Conservation (phyloP, 257 asterid species). For the Ehretia macrophylla region DNA sequence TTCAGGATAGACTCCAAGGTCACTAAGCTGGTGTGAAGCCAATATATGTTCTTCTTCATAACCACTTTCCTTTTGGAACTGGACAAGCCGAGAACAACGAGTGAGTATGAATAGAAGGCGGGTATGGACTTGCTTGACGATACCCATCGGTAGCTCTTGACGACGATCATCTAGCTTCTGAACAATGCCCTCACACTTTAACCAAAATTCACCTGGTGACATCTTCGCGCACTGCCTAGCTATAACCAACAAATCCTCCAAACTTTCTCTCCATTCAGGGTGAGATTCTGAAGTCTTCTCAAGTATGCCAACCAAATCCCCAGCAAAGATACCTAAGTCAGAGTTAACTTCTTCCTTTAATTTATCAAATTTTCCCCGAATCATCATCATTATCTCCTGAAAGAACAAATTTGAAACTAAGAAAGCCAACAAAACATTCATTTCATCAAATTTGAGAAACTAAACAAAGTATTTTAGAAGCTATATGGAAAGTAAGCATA, state of each 20-base stretch:
- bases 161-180: conserved; percentile 89
- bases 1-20: conserved; percentile 79
- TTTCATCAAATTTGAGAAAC: no score
- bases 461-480: conserved; percentile 9
- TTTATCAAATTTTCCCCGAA: conserved; percentile 76
- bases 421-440: neutral
- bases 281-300: conserved; percentile 65
- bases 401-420: neutral
- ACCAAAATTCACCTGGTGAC: conserved; percentile 85
- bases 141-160: conserved; percentile 79
- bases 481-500: conserved; percentile 42
- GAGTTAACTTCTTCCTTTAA: conserved; percentile 78
- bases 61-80: conserved; percentile 90
- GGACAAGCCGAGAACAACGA: conserved; percentile 93
- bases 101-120: conserved; percentile 87
- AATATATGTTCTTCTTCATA: conserved; percentile 63
- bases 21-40: conserved; percentile 78
- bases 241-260: conserved; percentile 80
- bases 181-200: conserved; percentile 82
- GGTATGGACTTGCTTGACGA: conserved; percentile 75
- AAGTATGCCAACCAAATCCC: conserved; percentile 76
- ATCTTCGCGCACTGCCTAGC: conserved; percentile 85
- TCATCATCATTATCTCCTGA: conserved; percentile 77
- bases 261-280: conserved; percentile 60
- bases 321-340: conserved; percentile 85